Evolutionary conservation across 148 eudicot species (phyloP), one percentile per base, ranked within the genome.

Genomic region (Rhododendron kiyosumense): DNA sequence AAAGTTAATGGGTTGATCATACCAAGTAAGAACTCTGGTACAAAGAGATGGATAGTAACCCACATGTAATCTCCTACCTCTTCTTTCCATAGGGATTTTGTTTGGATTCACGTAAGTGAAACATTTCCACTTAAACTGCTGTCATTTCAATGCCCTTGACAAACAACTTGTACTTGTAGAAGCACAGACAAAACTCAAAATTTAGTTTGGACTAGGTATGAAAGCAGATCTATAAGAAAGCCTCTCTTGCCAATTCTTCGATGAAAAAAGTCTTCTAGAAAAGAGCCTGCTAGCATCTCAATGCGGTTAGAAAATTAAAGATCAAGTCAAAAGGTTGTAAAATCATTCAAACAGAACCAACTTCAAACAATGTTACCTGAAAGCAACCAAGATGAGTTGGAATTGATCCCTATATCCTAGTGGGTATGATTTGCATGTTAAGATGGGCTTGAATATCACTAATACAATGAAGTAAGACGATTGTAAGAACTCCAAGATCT

Each of bases 311-410:
- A 11, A 28, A 30, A 69, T 26, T 69, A 69, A 69, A 69, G 36
- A 69, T 28, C 36, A 69, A 69, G 36, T 28, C 36, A 69, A 14
- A 51, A 5, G 65, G 48, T 51, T 51, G 41, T 49, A 51, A 28
- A 65, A 80, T 7, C 36, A 24, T 82, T 61, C 73, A 57, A 57
- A 57, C 15, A 54, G 73, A 34, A 18, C 59, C 59, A 26, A 48
- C 59, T 79, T 79, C 24, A 80, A 81, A 81, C 26, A 81, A 80
- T 41, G 45, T 41, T 41, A 41, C 67, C 83, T 52, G 41, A 80
- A 52, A 80, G 65, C 67, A 26, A 34, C 54, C n/a, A 52, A 63
- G 17, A 65, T 65, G 3, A 34, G 36, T 82, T 3, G 14, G 85
- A 83, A 49, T 26, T 30, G 43, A 32, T 51, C 34, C 34, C 54